Evolutionary conservation across 164 flowering plant species (phyloP), one percentile per base, ranked within the genome.

Genomic region (Malania oleifera): DNA sequence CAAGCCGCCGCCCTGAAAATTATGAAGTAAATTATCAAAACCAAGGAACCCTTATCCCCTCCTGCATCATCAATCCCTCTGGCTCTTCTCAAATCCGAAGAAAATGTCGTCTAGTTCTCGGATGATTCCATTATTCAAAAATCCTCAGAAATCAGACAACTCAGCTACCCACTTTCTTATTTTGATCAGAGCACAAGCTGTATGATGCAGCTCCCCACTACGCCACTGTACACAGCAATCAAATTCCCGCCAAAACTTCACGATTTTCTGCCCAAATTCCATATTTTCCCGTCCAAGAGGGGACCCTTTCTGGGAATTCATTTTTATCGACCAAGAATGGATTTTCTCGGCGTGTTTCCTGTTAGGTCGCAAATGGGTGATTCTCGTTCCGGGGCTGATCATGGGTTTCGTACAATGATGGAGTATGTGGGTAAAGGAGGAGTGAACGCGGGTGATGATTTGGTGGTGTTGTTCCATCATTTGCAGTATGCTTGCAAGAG

Each of bases 401-500:
- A 43, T 58, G 88, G 74, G 45, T 47, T 70, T 48, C 62, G 18
- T 27, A 89, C 98, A 5, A 67, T 92, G 67, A 69, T 68, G 53
- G 93, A 87, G 63, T 92, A 62, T 61, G 70, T 78, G 46, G 96
- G 96, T 2, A 84, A 75, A 59, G 72, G 68, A 35, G 89, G 93
- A 35, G 65, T 65, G 10, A 54, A 76, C 52, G 86, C 81, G 48
- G 82, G 92, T 37, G 96, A 87, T 72, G 97, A 93, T 44, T 66
- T 93, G 64, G 79, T 87, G 59, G 69, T 93, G 31, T 56, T 93
- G 70, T 53, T 82, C 31, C 56, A 73, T 65, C 96, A 93, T 64
- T 60, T 93, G 23, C 89, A 87, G 78, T 86, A 82, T 60, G 97
- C 98, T 39, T 80, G 77, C 71, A 93, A 89, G 83, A 82, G 78